These are phyloP conservation scores for Endogone sp. DNA, from an alignment of 192 early-diverging fungal species.

Conservation along the genomic window DNA sequence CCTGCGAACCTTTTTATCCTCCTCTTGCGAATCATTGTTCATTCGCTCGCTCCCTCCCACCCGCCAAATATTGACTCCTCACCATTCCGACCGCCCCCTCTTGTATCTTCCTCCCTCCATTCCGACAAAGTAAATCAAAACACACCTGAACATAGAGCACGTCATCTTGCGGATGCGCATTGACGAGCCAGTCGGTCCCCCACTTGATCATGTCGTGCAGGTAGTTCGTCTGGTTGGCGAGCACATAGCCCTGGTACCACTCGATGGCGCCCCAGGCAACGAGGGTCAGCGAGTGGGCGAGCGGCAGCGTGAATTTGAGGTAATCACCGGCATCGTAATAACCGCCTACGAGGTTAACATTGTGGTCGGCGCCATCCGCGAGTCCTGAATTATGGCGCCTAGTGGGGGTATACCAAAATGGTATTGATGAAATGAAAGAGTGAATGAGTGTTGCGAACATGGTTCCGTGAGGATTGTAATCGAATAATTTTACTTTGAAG, in stretches of 20 bases:
- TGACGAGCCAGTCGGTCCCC: slow-evolving; percentile 60
- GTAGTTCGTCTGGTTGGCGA: slow-evolving; percentile 39
- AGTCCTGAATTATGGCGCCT: slow-evolving; percentile 30
- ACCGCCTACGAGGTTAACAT: slow-evolving; percentile 24
- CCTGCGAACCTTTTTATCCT: too few species aligned
- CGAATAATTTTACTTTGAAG: too few species aligned
- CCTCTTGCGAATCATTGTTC: too few species aligned
- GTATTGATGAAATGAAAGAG: not conserved
- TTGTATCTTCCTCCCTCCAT: too few species aligned
- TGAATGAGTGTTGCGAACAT: too few species aligned
- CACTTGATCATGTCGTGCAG: slow-evolving; percentile 47
- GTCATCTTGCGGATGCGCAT: slow-evolving; percentile 49
- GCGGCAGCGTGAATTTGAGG: slow-evolving; percentile 59
- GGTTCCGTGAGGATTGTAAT: too few species aligned
- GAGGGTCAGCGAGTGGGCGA: slow-evolving; percentile 42
- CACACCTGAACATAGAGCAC: slow-evolving; percentile 46
- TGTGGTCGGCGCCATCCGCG: slow-evolving; percentile 26
- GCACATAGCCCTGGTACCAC: slow-evolving; percentile 49
- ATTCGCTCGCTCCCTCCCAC: too few species aligned
- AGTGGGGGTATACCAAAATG: not conserved
- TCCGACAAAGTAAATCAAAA: not conserved
- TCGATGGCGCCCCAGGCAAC: slow-evolving; percentile 51
- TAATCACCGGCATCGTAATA: slow-evolving; percentile 48
- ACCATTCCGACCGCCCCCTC: too few species aligned
- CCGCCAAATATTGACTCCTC: too few species aligned